phyloP scores from a whole-genome alignment of 2,329 filamentous ascomycete species.

The Lasiodiplodia sp. region DNA sequence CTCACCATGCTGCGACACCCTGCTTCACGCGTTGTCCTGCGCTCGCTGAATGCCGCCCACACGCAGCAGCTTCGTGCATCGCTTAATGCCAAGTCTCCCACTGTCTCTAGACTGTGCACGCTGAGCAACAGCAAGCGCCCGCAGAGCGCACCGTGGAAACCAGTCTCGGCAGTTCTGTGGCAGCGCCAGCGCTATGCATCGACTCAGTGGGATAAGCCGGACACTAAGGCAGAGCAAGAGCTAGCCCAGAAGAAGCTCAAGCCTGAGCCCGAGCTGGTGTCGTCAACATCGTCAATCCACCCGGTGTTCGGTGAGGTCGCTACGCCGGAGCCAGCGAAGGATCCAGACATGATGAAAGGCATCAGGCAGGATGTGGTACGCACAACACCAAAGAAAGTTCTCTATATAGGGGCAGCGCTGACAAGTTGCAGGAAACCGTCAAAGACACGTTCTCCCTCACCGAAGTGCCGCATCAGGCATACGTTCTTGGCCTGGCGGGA shows the following conservation, averaged over 20 bases:
- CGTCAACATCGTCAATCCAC: constrained; percentile 61
- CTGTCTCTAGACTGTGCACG: constrained; percentile 47
- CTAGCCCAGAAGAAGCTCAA: constrained; percentile 64
- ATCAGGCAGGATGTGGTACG: constrained; percentile 48
- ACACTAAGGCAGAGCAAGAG: constrained; percentile 65
- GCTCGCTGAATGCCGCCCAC: constrained; percentile 37
- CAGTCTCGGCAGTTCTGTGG: constrained; percentile 38
- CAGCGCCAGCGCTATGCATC: constrained; percentile 70
- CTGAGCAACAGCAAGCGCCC: constrained; percentile 36
- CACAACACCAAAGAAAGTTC: constrained; percentile 19
- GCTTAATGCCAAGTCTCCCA: constrained; percentile 34
- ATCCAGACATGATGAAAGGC: constrained; percentile 56
- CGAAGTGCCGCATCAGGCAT: constrained; percentile 57
- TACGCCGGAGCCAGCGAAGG: constrained; percentile 39
- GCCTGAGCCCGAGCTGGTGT: constrained; percentile 67
- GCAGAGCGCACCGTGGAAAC: constrained; percentile 36
- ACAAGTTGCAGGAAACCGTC: constrained; percentile 51
- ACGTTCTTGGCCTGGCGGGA: constrained; percentile 59
- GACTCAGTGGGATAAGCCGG: constrained; percentile 54
- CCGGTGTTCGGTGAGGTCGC: constrained; percentile 51
- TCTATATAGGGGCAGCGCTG: not conserved
- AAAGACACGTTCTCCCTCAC: constrained; percentile 57
- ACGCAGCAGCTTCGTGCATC: constrained; percentile 30
- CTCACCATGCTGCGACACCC: constrained; percentile 46
- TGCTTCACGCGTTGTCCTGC: constrained; percentile 44